Evolutionary conservation across 2,329 filamentous ascomycete genomes (phyloP).

Genomic region (Colletotrichum sp.): DNA sequence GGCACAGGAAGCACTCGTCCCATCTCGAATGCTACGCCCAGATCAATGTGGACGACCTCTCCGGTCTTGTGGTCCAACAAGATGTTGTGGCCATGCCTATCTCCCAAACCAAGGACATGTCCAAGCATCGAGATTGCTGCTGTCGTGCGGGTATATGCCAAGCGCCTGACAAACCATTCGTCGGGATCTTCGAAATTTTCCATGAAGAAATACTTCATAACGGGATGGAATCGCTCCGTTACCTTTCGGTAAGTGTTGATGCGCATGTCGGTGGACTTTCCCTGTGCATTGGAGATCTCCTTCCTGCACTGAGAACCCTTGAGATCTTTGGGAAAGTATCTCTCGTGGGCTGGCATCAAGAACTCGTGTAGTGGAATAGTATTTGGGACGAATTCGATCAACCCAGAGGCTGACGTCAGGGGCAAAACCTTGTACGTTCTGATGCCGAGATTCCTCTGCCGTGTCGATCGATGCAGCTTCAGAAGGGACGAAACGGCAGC

Average conservation of each 20-base stretch:
- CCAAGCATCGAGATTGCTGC: slow-evolving; percentile 96
- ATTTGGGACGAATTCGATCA: slow-evolving; percentile 97
- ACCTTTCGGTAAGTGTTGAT: slow-evolving; percentile 80
- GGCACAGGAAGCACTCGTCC: slow-evolving; percentile 94
- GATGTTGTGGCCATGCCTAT: slow-evolving; percentile 97
- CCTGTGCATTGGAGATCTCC: slow-evolving; percentile 76
- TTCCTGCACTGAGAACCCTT: slow-evolving; percentile 79
- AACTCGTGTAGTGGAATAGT: slow-evolving; percentile 93
- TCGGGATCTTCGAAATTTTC: slow-evolving; percentile 93
- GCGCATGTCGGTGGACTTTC: slow-evolving; percentile 71
- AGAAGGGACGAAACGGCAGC: slow-evolving; percentile 92
- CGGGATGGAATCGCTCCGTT: slow-evolving; percentile 83
- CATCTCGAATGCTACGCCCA: slow-evolving; percentile 96
- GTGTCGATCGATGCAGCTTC: slow-evolving; percentile 83
- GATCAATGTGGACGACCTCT: slow-evolving; percentile 95
- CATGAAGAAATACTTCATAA: slow-evolving; percentile 97
- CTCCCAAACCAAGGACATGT: slow-evolving; percentile 89
- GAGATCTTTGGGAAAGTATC: slow-evolving; percentile 84
- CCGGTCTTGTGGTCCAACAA: slow-evolving; percentile 87
- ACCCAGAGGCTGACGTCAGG: slow-evolving; percentile 80
- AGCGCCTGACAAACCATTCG: slow-evolving; percentile 89
- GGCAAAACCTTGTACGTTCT: slow-evolving; percentile 97
- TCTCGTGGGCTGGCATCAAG: slow-evolving; percentile 86
- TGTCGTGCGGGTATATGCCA: slow-evolving; percentile 92
- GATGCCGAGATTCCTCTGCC: slow-evolving; percentile 87